Percentiles rank a stretch among this genome's conserved stretches.
Evolutionary conservation across 306 rosid species (phyloP).

Genomic region (Ormosia semicastrata): DNA sequence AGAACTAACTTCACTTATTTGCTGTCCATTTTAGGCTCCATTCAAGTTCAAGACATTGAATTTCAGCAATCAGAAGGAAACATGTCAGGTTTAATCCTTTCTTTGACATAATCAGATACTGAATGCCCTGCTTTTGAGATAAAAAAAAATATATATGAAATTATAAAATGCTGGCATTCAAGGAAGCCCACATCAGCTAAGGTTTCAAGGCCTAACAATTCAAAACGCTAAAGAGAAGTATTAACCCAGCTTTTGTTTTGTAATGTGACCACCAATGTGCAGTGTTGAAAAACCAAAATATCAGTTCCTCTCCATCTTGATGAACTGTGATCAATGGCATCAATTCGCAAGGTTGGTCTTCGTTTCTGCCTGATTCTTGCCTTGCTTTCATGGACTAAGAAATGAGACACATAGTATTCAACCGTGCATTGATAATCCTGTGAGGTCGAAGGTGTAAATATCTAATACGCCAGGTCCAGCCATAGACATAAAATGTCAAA

Average conservation of each 20-base stretch:
- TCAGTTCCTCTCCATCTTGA: slow-evolving; percentile 94
- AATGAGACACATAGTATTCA: slow-evolving; percentile 77
- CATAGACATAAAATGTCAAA: background rate
- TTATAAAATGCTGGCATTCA: slow-evolving; percentile 5
- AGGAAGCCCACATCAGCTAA: slow-evolving; percentile 1
- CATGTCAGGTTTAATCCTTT: background rate
- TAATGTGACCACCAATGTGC: slow-evolving; percentile 99
- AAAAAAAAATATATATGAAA: background rate
- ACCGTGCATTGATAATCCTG: slow-evolving; percentile 93
- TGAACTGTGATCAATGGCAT: slow-evolving; percentile 77
- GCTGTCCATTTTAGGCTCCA: background rate
- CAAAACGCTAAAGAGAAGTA: slow-evolving; percentile 16
- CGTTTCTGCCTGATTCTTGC: slow-evolving; percentile 77
- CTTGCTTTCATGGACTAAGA: slow-evolving; percentile 80
- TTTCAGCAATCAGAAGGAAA: background rate
- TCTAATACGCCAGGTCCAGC: slow-evolving; percentile 2
- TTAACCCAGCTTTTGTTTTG: slow-evolving; percentile 94
- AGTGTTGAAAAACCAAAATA: slow-evolving; percentile 83
- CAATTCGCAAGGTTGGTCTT: slow-evolving; percentile 69
- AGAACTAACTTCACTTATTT: too few species aligned
- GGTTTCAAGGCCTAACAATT: slow-evolving; percentile 5
- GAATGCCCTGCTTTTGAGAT: background rate
- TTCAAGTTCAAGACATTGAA: background rate
- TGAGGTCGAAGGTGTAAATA: background rate
- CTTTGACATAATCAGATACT: background rate